phyloP scores from a whole-genome alignment of 73 alveolate species.

The Paramecium tetraurelia region DNA sequence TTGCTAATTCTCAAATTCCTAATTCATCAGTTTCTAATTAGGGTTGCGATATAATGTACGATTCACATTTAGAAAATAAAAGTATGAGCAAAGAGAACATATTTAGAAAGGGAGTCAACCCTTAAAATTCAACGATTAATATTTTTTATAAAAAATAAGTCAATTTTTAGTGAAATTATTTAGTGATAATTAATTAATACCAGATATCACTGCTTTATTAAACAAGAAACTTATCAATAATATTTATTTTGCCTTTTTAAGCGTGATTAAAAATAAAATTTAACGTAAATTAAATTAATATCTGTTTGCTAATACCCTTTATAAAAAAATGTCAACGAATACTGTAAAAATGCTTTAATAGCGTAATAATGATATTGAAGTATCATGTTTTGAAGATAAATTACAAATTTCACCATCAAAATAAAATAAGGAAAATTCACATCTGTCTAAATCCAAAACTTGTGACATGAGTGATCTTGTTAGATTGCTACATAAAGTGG shows the following conservation, averaged over 20 bases:
- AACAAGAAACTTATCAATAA: not conserved
- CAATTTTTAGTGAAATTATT: not conserved
- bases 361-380: not conserved
- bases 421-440: slow-evolving; percentile 38
- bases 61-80: not conserved
- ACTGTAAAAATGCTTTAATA: not conserved
- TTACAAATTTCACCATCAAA: slow-evolving; percentile 13
- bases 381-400: slow-evolving; percentile 6
- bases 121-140: not conserved
- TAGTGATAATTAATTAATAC: not conserved
- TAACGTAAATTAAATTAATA: slow-evolving; percentile 12
- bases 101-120: not conserved
- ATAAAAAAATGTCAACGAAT: slow-evolving; percentile 2
- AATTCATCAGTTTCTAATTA: not conserved
- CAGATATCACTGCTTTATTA: not conserved
- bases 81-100: not conserved
- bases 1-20: not conserved
- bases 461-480: not conserved
- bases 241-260: not conserved
- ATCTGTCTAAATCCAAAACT: not conserved
- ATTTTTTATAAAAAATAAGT: not conserved
- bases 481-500: not conserved
- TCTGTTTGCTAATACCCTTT: not conserved
- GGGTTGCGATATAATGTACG: not conserved
- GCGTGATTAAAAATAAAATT: not conserved